phyloP scores from a whole-genome alignment of 305 asterid genomes.

The Fraxinus floribunda region DNA sequence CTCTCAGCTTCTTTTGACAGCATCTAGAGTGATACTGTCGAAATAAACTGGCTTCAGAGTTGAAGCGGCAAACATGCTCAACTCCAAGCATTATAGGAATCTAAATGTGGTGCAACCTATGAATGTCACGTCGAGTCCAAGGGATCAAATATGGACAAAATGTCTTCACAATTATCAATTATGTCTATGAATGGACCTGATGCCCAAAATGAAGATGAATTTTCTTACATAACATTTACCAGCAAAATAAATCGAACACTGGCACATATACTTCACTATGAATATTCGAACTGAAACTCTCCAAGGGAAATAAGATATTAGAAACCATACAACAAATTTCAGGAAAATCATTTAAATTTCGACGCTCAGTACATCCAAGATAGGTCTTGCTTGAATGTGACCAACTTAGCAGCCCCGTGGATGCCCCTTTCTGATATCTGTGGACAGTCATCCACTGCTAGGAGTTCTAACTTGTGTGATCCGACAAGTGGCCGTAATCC shows the following conservation, averaged over 20 bases:
- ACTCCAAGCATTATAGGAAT: background rate
- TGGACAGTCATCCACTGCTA: slow-evolving; percentile 72
- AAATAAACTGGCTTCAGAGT: background rate
- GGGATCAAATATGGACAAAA: background rate
- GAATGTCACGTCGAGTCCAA: background rate
- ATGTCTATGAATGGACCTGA: background rate
- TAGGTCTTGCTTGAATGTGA: slow-evolving; percentile 62
- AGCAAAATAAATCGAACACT: background rate
- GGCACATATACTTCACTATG: background rate
- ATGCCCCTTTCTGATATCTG: slow-evolving; percentile 67
- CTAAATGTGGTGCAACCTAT: background rate
- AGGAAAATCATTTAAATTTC: background rate
- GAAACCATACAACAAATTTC: background rate
- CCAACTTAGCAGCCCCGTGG: slow-evolving; percentile 59
- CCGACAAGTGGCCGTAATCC: slow-evolving; percentile 63
- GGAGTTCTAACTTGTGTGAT: slow-evolving; percentile 41
- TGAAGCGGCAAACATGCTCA: background rate
- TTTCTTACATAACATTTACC: background rate
- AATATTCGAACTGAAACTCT: background rate
- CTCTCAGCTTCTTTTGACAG: background rate
- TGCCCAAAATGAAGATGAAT: background rate
- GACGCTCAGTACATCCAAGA: slow-evolving; percentile 64
- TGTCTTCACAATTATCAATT: background rate
- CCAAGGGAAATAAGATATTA: background rate
- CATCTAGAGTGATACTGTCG: background rate